A percentile compares a stretch with the other conserved stretches of the same genome.
These are phyloP conservation scores for Podospora fimiseda DNA, from an alignment of 495 filamentous ascomycete species.

Conservation along the genomic window DNA sequence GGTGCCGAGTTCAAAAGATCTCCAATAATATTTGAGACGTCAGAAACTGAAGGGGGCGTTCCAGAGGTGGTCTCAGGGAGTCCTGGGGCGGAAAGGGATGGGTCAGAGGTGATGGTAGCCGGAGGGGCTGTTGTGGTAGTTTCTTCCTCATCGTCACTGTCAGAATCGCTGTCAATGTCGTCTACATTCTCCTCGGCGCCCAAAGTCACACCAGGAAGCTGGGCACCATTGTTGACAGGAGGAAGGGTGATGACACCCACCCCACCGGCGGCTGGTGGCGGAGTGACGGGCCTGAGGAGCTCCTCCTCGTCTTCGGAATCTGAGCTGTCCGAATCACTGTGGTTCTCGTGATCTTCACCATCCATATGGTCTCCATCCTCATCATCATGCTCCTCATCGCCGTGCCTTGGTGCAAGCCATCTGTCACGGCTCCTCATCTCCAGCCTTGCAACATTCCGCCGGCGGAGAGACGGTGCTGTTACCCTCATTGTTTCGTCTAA, in stretches of 20 bases:
- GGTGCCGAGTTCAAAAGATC: neutral
- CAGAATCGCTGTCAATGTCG: neutral
- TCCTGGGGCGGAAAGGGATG: neutral
- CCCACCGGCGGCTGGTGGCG: neutral
- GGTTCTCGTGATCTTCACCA: neutral
- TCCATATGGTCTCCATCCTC: neutral
- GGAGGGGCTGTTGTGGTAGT: neutral
- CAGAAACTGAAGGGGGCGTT: neutral
- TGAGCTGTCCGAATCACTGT: conserved; percentile 1
- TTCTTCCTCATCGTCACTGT: neutral
- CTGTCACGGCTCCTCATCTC: conserved; percentile 12
- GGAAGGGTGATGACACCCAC: neutral
- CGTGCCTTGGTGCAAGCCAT: conserved; percentile 8
- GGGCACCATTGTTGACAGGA: neutral
- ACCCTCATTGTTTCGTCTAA: conserved; percentile 11
- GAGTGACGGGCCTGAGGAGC: neutral
- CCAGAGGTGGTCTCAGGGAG: neutral
- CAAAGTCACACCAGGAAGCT: neutral
- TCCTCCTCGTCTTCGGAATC: neutral
- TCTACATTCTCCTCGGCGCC: conserved; percentile 3
- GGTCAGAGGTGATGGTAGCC: neutral
- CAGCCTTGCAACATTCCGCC: conserved; percentile 16
- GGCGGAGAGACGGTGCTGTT: conserved; percentile 12
- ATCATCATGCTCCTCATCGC: neutral
- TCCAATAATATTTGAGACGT: neutral